These are phyloP conservation scores for Puccinia novopanici DNA, from an alignment of 1,284 basidiomycete species.

Conservation along the genomic window DNA sequence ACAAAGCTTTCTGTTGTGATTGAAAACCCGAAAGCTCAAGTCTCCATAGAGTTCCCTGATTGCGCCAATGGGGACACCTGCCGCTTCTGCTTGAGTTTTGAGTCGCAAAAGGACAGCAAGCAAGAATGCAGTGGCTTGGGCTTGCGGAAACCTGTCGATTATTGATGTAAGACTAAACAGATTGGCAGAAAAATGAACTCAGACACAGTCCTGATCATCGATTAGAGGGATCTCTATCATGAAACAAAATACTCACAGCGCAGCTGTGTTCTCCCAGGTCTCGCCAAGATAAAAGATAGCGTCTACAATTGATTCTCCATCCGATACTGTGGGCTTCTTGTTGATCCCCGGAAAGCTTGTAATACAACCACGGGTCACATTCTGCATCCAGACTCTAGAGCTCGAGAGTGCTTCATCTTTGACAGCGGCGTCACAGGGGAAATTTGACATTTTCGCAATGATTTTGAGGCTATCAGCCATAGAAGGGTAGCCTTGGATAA, in stretches of 20 bases:
- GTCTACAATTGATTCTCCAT: not conserved
- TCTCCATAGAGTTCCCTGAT: not conserved
- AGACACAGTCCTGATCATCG: not conserved
- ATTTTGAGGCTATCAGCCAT: not conserved
- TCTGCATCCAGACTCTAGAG: not conserved
- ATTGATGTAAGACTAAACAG: not conserved
- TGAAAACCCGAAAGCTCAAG: not conserved
- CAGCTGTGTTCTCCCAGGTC: not conserved
- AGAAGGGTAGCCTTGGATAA: not conserved
- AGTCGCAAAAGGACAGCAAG: too few species aligned
- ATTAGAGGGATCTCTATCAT: not conserved
- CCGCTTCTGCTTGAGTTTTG: not conserved
- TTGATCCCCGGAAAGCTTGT: not conserved
- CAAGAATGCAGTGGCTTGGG: not conserved
- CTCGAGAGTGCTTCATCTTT: not conserved
- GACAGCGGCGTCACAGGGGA: not conserved
- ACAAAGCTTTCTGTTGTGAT: not conserved
- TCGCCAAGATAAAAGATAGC: not conserved
- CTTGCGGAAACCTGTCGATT: not conserved
- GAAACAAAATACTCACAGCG: not conserved
- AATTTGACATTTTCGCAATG: not conserved
- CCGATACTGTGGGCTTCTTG: not conserved
- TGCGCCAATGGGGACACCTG: not conserved
- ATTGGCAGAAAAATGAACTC: not conserved
- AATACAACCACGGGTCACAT: slow-evolving; percentile 1